phyloP scores from a whole-genome alignment of 768 basidiomycete genomes.

The Suillus discolor region DNA sequence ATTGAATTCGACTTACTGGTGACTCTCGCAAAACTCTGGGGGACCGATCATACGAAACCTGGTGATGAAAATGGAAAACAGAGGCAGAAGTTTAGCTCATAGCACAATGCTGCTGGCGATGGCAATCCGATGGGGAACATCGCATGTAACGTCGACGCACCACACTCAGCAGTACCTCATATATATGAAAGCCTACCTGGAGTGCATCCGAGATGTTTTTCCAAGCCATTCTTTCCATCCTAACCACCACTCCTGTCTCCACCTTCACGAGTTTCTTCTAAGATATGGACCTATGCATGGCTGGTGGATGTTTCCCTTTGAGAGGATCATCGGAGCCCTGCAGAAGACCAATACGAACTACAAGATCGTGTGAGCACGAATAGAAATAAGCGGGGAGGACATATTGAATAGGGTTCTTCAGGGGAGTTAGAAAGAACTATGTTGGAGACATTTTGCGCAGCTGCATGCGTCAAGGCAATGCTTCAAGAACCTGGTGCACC shows the following conservation, averaged over 20 bases:
- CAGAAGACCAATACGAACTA: constrained; percentile 26
- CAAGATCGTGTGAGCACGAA: constrained; percentile 21
- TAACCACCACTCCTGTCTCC: constrained; percentile 37
- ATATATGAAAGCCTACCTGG: constrained; percentile 31
- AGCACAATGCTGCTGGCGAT: constrained; percentile 34
- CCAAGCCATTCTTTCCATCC: constrained; percentile 20
- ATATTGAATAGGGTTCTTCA: not conserved
- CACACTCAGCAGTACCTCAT: constrained; percentile 19
- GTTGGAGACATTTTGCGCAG: constrained; percentile 11
- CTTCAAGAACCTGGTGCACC: constrained; percentile 6
- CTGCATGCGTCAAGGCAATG: constrained; percentile 8
- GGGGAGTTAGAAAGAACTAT: constrained; percentile 14
- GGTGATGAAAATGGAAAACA: not conserved
- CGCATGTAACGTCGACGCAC: constrained; percentile 18
- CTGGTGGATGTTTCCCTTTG: constrained; percentile 40
- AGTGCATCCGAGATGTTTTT: constrained; percentile 21
- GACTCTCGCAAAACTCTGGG: constrained; percentile 34
- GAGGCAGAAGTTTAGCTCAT: constrained; percentile 21
- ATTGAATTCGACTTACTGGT: constrained; percentile 31
- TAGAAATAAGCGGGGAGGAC: not conserved
- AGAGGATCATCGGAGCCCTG: constrained; percentile 28
- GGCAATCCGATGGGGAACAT: constrained; percentile 27
- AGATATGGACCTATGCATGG: no score
- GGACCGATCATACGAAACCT: not conserved
- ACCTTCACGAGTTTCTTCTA: constrained; percentile 28